Evolutionary conservation across 306 rosid genomes (phyloP), one percentile per base, ranked within the genome.

Genomic region (Lablab purpureus): DNA sequence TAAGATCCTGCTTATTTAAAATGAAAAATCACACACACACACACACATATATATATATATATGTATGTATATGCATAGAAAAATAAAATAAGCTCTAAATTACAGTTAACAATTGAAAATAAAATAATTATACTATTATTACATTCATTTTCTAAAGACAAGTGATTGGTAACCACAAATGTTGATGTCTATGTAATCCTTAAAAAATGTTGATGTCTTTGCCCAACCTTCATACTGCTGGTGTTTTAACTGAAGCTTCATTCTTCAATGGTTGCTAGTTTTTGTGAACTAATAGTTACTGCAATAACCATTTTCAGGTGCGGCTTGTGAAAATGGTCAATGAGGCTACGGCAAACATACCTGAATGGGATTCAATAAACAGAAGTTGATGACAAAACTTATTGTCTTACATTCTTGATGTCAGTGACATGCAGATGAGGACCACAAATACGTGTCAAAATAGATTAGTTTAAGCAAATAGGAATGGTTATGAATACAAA

Each of bases 251-350:
- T 28, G 71, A 75, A 75, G 47, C 19, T 54, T 27, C 28, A 14
- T 51, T 56, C 19, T 32, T 60, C 10, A 2, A 21, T 58, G 36
- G 25, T 56, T 27, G 47, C 43, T 65, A 13, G 64, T 54, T 69
- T 59, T 71, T 66, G 60, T 56, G 25, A 36, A 15, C 71, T 82
- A 72, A 74, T 77, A 40, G 60, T 77, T 62, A 51, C 10, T 68
- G 15, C 23, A 27, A 58, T 62, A 37, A 71, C 79, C 10, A 74
- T 63, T 54, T 85, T 87, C 88, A 92, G 97, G 91, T 81, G 68
- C 54, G 88, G 82, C 93, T 92, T 55, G 97, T 92, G 77, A 88
- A 88, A 81, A 83, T 90, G 97, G 94, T 92, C 14, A 92, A 92
- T 49, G 94, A 92, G 80, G 97, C 97, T 47, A 84, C 93, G 36